Percentiles rank a stretch among this genome's conserved stretches.
Conservation (phyloP, 1,139 yeast species). For the Candida neerlandica region DNA sequence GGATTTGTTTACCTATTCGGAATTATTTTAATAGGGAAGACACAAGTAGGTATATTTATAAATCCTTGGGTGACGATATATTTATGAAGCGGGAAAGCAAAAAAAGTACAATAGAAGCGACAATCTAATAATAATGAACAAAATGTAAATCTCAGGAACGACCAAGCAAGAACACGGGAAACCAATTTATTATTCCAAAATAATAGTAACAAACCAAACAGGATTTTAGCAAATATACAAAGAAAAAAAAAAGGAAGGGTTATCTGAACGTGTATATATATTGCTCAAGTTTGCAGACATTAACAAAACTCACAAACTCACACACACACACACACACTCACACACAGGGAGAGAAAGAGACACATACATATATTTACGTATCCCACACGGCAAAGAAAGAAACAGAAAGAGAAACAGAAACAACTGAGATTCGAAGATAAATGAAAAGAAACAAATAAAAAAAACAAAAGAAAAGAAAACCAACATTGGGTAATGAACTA, state of each 20-base stretch:
- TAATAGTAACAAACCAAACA: no score
- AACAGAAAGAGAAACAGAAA: not conserved
- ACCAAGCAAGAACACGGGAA: no score
- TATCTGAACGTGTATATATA: not conserved
- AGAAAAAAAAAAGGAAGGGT: not conserved
- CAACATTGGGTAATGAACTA: not conserved
- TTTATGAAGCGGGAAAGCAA: not conserved
- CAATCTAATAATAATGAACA: no score
- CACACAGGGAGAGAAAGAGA: not conserved
- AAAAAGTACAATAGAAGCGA: not conserved
- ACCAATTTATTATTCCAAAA: no score
- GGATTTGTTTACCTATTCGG: not conserved
- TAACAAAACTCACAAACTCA: not conserved
- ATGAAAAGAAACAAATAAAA: not conserved
- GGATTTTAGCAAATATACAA: not conserved
- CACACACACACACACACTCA: not conserved
- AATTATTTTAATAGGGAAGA: not conserved
- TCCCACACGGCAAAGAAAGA: no score
- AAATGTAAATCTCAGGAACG: no score
- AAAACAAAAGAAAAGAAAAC: not conserved
- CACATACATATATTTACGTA: not conserved
- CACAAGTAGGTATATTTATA: not conserved
- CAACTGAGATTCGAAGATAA: not conserved
- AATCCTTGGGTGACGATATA: not conserved
- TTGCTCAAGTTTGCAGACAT: not conserved